Base-by-base conservation (phyloP, 2,329 filamentous ascomycete genomes). In the Cercospora citrullina region DNA sequence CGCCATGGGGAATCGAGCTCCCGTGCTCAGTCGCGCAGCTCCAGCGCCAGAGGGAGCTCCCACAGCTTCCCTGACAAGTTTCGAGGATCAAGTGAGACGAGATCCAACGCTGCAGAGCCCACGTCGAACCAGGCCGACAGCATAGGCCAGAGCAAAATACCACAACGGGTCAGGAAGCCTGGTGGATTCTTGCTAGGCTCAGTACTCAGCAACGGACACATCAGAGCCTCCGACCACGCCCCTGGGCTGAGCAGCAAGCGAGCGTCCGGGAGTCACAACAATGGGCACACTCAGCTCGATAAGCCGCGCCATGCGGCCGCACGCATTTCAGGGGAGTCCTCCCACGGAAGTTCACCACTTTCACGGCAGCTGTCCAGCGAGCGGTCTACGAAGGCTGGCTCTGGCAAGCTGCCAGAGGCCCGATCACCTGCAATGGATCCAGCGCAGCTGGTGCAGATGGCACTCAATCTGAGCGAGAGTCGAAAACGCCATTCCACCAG, bases 371-470 rank as follows among this genome's bases (percentile, higher is more conserved):
- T 75, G 5, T 72, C 73, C 7, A 36, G 61, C 42, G 71, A 73
- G 10, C 53, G 42, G 6, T 36, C 66, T 51, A 33, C 58, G 1
- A 48, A 67, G 48, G 66, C 65, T 31, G 33, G 36, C 33, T 45
- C 68, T 26, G 67, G 55, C 12, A 55, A 66, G 23, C 65, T 55
- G 21, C 42, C 31, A 23, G 63, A 23, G 14, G 23, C 60, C 26
- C 59, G 64, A 16, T 55, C 71, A 12, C 64, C 91, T 21, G 88
- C 93, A 74, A 85, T 91, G 68, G 94, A 97, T 75, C 91, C 94
- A 7, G 88, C 90, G 4, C 92, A 97, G 79, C 96, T 98, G 71
- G 93, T 98, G 51, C 93, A 93, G 75, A 91, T 98, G 87, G 94
- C 94, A 1, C 81, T 98, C 73, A 95, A 90, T 71, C 81, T 98